Conservation (phyloP, 805 yeast genomes). For the Metschnikowia vanudenii region DNA sequence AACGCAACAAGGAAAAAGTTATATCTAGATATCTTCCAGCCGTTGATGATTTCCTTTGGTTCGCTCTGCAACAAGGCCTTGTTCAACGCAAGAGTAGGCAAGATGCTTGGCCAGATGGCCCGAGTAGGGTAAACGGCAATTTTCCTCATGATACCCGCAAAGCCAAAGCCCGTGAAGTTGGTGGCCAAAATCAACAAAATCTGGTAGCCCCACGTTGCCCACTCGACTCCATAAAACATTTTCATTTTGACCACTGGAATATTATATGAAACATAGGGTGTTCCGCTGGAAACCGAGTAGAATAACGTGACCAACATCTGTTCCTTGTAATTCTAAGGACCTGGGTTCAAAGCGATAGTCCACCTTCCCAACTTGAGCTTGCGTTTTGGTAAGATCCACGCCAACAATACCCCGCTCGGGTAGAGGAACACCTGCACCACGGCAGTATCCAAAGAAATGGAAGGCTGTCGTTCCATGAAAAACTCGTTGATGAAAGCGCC, state of each 20-base stretch:
- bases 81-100: constrained; percentile 37
- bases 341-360: constrained; percentile 51
- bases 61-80: constrained; percentile 38
- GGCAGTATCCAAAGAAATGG: constrained; percentile 14
- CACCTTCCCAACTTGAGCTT: constrained; percentile 30
- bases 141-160: constrained; percentile 30
- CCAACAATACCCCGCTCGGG: constrained; percentile 35
- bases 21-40: constrained; percentile 33
- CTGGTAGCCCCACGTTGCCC: constrained; percentile 30
- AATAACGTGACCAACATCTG: constrained; percentile 60
- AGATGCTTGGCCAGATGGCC: constrained; percentile 51
- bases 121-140: constrained; percentile 48
- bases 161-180: constrained; percentile 31
- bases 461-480: constrained; percentile 19
- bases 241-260: constrained; percentile 26
- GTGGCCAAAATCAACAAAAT: constrained; percentile 24
- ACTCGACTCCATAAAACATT: constrained; percentile 28
- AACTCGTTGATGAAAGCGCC: constrained; percentile 19
- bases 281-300: constrained; percentile 33
- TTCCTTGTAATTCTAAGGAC: constrained; percentile 64
- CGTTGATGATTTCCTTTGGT: constrained; percentile 29
- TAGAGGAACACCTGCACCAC: constrained; percentile 21
- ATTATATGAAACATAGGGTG: constrained; percentile 30
- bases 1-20: constrained; percentile 19
- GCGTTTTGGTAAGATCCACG: constrained; percentile 44